Percentiles rank a stretch among this genome's conserved stretches.
phyloP scores from a whole-genome alignment of 768 basidiomycete genomes.

The Amanita brunnescens region DNA sequence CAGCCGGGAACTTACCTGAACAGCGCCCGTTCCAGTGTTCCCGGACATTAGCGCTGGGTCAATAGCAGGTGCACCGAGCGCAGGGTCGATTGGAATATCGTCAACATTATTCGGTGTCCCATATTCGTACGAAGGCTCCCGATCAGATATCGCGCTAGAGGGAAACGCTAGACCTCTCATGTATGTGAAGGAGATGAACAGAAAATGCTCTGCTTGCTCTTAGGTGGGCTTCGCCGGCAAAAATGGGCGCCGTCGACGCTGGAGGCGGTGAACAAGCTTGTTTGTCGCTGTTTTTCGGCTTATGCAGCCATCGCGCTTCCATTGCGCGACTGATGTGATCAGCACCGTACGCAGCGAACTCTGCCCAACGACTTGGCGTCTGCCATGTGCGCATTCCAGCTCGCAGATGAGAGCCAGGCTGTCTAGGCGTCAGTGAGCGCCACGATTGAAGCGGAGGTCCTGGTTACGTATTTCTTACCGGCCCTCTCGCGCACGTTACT shows the following conservation, averaged over 20 bases:
- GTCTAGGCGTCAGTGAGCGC: no score
- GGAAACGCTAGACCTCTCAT: constrained; percentile 64
- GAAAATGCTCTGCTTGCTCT: constrained; percentile 8
- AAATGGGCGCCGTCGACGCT: constrained; percentile 27
- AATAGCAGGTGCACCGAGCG: constrained; percentile 43
- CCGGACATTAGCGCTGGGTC: constrained; percentile 41
- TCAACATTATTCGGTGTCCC: constrained; percentile 51
- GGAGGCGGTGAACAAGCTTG: constrained; percentile 32
- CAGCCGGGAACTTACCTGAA: constrained; percentile 29
- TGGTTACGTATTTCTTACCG: background rate
- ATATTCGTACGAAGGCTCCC: constrained; percentile 50
- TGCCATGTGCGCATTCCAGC: no score
- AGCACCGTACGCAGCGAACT: no score
- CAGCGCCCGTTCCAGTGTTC: constrained; percentile 15
- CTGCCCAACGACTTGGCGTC: no score
- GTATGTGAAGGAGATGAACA: constrained; percentile 18
- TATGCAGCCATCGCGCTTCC: constrained; percentile 1
- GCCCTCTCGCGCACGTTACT: background rate
- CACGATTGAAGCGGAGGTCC: no score
- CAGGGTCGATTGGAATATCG: constrained; percentile 79
- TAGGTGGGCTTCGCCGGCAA: constrained; percentile 6
- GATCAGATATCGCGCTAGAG: constrained; percentile 35
- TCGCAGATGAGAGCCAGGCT: no score
- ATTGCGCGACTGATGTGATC: background rate
- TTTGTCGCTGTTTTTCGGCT: constrained; percentile 29